Evolutionary conservation across 139 green algal species (phyloP).

Genomic region (Astrephomene gubernaculifera): DNA sequence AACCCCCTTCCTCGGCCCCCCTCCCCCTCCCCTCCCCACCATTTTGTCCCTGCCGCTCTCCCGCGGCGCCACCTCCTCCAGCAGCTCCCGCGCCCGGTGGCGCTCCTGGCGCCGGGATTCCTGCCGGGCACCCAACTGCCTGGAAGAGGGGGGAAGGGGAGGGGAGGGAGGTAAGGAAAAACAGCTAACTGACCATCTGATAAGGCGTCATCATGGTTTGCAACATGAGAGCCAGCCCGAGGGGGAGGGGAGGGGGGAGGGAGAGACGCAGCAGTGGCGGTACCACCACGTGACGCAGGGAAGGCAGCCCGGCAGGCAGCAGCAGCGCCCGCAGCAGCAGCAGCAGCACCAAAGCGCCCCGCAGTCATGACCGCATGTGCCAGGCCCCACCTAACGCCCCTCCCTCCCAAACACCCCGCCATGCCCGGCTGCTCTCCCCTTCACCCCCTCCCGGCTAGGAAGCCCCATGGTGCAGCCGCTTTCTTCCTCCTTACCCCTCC

Average conservation of each 20-base stretch:
- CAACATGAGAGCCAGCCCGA: no score
- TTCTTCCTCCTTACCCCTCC: background rate
- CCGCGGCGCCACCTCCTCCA: constrained; percentile 35
- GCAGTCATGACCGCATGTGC: no score
- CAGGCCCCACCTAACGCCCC: no score
- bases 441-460: no score
- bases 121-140: constrained; percentile 4
- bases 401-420: no score
- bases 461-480: no score
- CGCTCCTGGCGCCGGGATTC: background rate
- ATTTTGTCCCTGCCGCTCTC: constrained; percentile 33
- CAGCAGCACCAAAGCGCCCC: background rate
- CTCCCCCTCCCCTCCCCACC: constrained; percentile 10
- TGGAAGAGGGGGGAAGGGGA: background rate
- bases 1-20: background rate
- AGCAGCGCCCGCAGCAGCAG: background rate
- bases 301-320: background rate
- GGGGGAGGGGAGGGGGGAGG: background rate
- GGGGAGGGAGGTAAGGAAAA: no score
- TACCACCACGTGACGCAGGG: background rate
- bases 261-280: background rate
- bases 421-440: no score
- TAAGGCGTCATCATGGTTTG: no score
- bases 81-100: background rate
- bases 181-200: no score